phyloP scores from a whole-genome alignment of 192 early-diverging fungal species.

The Gaertneriomyces semiglobifer region DNA sequence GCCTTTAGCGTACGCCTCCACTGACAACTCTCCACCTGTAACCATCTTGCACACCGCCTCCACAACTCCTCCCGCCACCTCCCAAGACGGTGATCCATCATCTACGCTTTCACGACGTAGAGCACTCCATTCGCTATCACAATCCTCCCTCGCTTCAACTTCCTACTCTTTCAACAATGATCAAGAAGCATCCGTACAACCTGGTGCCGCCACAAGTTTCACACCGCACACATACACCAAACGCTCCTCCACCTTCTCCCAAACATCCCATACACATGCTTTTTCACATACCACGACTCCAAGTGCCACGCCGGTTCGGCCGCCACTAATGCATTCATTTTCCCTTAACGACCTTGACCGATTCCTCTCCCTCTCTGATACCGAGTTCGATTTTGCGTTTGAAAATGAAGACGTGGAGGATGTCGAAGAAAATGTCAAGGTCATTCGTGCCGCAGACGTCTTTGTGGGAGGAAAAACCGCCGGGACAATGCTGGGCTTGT shows the following conservation, averaged over 20 bases:
- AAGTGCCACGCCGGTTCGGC: background rate
- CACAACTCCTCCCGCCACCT: too few relatives aligned
- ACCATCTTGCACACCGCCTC: too few relatives aligned
- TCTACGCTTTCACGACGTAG: too few relatives aligned
- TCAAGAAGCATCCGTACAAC: background rate
- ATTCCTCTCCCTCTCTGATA: background rate
- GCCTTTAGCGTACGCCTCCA: too few relatives aligned
- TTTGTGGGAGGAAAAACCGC: conserved; percentile 33
- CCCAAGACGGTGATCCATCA: too few relatives aligned
- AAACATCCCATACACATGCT: background rate
- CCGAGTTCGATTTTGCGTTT: conserved; percentile 7
- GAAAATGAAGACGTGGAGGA: conserved; percentile 12
- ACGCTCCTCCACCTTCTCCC: background rate
- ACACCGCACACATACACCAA: background rate
- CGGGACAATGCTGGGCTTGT: conserved; percentile 54
- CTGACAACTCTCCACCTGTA: too few relatives aligned
- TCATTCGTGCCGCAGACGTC: conserved; percentile 1
- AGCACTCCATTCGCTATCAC: too few relatives aligned
- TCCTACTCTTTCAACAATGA: background rate
- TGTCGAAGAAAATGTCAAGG: conserved; percentile 19
- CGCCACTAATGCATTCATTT: conserved; percentile 14
- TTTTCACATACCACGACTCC: background rate
- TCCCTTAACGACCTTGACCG: conserved; percentile 24
- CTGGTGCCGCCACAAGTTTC: background rate
- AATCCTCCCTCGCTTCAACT: background rate